Evolutionary conservation across 768 basidiomycete species (phyloP).

Genomic region (Ramaria rubella): DNA sequence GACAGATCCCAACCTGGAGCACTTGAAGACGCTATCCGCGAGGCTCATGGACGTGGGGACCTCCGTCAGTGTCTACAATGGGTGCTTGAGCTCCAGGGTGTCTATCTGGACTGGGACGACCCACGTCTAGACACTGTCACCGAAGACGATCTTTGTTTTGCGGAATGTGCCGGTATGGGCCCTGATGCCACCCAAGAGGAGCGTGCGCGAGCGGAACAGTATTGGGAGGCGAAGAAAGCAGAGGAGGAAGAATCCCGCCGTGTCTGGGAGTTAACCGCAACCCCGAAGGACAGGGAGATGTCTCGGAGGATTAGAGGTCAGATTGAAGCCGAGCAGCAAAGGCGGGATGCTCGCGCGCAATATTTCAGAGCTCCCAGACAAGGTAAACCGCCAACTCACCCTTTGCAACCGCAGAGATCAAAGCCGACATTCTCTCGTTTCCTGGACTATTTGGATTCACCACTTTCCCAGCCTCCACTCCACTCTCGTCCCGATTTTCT

Average conservation of each 20-base stretch:
- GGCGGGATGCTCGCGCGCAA: not conserved
- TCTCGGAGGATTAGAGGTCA: not conserved
- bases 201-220: not conserved
- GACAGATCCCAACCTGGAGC: not conserved
- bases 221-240: not conserved
- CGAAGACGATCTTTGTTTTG: conserved; percentile 1
- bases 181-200: not conserved
- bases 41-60: not conserved
- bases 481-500: not conserved
- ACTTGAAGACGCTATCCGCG: not conserved
- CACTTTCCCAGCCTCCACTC: not conserved
- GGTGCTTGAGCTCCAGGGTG: conserved; percentile 1
- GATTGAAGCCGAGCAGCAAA: not conserved
- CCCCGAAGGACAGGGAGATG: not conserved
- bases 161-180: not conserved
- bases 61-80: conserved; percentile 2
- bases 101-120: conserved; percentile 1
- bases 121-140: not conserved
- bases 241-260: not conserved
- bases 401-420: not conserved
- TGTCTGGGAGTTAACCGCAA: not conserved
- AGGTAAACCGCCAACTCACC: not conserved
- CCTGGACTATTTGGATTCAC: not conserved
- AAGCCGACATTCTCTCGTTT: not conserved
- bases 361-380: not conserved